Percentiles rank a stretch among this genome's conserved stretches.
These are phyloP conservation scores for Epithele typhae DNA, from an alignment of 768 basidiomycete genomes.

Conservation along the genomic window DNA sequence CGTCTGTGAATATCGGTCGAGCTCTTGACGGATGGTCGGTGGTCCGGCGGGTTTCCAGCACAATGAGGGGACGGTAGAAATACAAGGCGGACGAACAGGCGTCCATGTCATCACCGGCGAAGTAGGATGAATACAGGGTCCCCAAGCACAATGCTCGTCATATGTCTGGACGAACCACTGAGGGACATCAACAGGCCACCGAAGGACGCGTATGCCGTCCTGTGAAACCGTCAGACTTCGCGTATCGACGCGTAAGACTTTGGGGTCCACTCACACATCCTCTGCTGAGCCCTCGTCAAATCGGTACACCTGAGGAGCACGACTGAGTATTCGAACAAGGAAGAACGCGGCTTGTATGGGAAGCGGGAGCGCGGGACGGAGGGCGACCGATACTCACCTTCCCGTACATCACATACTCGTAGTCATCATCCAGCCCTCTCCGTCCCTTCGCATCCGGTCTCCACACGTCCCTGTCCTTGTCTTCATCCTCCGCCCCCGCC, in stretches of 20 bases:
- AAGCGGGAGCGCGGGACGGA: not conserved
- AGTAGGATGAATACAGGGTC: slow-evolving; percentile 90
- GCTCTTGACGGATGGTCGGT: no score
- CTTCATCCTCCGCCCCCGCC: slow-evolving; percentile 56
- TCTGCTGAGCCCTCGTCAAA: slow-evolving; percentile 86
- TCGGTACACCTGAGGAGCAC: slow-evolving; percentile 74
- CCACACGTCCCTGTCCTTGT: slow-evolving; percentile 79
- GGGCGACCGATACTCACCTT: slow-evolving; percentile 57
- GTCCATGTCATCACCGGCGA: slow-evolving; percentile 56
- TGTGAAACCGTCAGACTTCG: slow-evolving; percentile 31
- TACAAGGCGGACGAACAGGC: no score
- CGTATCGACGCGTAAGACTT: no score
- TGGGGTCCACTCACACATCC: slow-evolving; percentile 65
- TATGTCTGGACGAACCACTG: slow-evolving; percentile 87
- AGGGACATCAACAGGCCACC: slow-evolving; percentile 94
- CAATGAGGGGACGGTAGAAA: no score
- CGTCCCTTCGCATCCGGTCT: slow-evolving; percentile 79
- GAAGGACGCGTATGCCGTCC: slow-evolving; percentile 94
- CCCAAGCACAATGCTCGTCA: slow-evolving; percentile 88
- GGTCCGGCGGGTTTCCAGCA: no score
- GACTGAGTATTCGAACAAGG: not conserved
- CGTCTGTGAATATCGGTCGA: no score
- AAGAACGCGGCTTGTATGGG: no score
- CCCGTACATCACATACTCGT: slow-evolving; percentile 99
- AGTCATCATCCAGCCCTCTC: slow-evolving; percentile 87